phyloP scores from a whole-genome alignment of 257 asterid genomes.

The Solanum neorickii region DNA sequence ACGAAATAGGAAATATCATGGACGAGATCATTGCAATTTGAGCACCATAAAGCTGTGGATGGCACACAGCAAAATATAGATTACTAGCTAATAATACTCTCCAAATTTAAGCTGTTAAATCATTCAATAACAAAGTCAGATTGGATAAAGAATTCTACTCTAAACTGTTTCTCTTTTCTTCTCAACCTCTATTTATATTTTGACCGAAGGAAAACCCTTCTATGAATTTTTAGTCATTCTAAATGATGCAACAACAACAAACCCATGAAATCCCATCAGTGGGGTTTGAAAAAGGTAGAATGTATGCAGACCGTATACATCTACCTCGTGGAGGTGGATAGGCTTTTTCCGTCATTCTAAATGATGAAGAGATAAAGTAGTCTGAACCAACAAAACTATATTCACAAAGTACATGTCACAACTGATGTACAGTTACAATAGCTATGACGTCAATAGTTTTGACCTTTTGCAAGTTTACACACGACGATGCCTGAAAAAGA shows the following conservation, averaged over 20 bases:
- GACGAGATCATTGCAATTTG: background rate
- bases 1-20: background rate
- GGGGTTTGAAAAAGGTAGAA: background rate
- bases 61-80: background rate
- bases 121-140: background rate
- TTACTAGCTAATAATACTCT: background rate
- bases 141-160: background rate
- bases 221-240: background rate
- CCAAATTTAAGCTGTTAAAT: background rate
- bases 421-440: background rate
- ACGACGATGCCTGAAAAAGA: background rate
- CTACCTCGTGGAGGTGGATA: background rate
- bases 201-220: background rate
- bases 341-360: background rate
- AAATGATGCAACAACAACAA: background rate
- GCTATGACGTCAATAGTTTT: background rate
- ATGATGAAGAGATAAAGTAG: background rate
- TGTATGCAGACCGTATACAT: background rate
- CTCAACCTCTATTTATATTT: background rate
- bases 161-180: background rate
- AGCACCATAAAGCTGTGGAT: background rate
- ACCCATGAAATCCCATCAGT: background rate
- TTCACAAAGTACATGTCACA: background rate
- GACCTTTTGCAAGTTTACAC: background rate
- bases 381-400: background rate